A percentile compares a stretch with the other conserved stretches of the same genome.
phyloP scores from a whole-genome alignment of 1,284 basidiomycete species.

The Pseudozyma sp. region DNA sequence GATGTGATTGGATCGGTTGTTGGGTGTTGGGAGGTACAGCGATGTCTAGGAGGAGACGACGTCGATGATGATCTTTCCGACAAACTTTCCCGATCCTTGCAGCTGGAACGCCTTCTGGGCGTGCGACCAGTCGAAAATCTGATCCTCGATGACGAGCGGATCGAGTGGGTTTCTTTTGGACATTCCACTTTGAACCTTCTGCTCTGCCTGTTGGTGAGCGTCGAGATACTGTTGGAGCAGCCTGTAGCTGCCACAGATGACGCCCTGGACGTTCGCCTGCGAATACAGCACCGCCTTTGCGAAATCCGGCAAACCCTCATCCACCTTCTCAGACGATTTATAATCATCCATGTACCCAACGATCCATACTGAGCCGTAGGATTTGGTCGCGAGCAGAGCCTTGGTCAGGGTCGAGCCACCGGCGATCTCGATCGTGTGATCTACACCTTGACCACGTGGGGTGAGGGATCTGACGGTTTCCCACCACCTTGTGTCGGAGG shows the following conservation, averaged over 20 bases:
- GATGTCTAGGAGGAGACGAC: conserved; percentile 2
- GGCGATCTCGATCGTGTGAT: conserved; percentile 50
- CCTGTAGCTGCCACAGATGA: conserved; percentile 45
- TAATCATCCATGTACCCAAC: conserved; percentile 54
- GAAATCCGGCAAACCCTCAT: conserved; percentile 13
- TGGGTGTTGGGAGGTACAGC: too few relatives aligned
- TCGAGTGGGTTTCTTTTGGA: conserved; percentile 19
- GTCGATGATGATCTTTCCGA: conserved; percentile 49
- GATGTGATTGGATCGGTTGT: too few relatives aligned
- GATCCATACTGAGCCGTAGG: conserved; percentile 33
- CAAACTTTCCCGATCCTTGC: conserved; percentile 28
- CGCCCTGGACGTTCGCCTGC: conserved; percentile 38
- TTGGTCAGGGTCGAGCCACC: conserved; percentile 32
- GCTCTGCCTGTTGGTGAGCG: conserved; percentile 24
- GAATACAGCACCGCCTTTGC: conserved; percentile 40
- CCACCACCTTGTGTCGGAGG: conserved; percentile 22
- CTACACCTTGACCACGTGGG: conserved; percentile 22
- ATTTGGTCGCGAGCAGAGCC: conserved; percentile 28
- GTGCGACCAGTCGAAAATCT: conserved; percentile 33
- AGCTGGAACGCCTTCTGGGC: conserved; percentile 39
- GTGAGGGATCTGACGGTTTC: conserved; percentile 25
- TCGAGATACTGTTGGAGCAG: conserved; percentile 40
- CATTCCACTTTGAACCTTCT: neutral
- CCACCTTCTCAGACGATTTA: conserved; percentile 10
- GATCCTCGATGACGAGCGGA: conserved; percentile 19